phyloP scores from a whole-genome alignment of 1,139 yeast genomes.

The Candida tropicalis region DNA sequence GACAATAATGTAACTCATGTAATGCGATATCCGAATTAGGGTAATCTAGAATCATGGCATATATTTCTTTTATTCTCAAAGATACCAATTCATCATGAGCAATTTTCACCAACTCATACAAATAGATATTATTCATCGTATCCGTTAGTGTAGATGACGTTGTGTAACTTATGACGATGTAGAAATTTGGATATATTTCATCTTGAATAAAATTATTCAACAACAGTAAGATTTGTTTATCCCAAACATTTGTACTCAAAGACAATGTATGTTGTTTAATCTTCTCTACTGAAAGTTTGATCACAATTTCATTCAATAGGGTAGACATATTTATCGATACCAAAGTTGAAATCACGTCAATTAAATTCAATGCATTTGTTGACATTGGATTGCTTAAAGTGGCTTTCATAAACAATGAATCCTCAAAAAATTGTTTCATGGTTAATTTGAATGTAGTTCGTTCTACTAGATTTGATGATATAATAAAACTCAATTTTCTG shows the following conservation, averaged over 20 bases:
- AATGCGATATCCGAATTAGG: constrained; percentile 65
- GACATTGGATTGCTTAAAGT: constrained; percentile 11
- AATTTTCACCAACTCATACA: constrained; percentile 38
- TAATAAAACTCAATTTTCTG: constrained; percentile 30
- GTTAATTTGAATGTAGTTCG: constrained; percentile 8
- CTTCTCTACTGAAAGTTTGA: constrained; percentile 43
- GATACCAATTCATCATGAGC: constrained; percentile 49
- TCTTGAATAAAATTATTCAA: constrained; percentile 41
- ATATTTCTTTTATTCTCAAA: constrained; percentile 64
- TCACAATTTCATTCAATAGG: constrained; percentile 39
- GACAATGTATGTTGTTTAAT: constrained; percentile 39
- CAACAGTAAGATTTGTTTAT: constrained; percentile 37
- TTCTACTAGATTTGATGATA: constrained; percentile 20
- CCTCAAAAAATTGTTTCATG: constrained; percentile 13
- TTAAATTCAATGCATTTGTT: constrained; percentile 10
- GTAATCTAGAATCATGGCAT: constrained; percentile 58
- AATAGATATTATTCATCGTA: constrained; percentile 22
- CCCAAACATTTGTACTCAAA: constrained; percentile 44
- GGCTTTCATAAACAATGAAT: constrained; percentile 11
- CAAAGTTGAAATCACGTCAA: constrained; percentile 21
- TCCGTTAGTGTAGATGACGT: constrained; percentile 13
- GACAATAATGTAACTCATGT: constrained; percentile 60
- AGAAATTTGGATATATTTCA: constrained; percentile 43
- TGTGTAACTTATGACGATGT: constrained; percentile 25
- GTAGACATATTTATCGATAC: constrained; percentile 33